Evolutionary conservation across 345 rosid species (phyloP).

Genomic region (Citrus australasica): DNA sequence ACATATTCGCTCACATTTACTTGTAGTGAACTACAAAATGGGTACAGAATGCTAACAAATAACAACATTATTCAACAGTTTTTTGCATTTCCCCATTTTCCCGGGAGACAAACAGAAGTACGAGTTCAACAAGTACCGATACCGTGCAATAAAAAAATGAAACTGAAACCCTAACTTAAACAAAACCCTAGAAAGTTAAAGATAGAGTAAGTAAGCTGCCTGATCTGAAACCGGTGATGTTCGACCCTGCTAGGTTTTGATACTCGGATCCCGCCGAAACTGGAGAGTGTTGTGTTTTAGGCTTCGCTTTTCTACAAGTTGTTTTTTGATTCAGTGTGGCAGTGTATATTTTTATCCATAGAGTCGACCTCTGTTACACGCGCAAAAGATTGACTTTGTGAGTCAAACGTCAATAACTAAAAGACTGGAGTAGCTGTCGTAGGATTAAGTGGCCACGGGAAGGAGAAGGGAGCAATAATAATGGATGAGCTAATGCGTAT

Average conservation of each 20-base stretch:
- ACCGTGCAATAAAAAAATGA: neutral
- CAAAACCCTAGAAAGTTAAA: neutral
- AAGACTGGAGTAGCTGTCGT: neutral
- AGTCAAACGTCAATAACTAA: neutral
- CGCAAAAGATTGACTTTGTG: neutral
- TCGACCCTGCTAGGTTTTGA: constrained; percentile 12
- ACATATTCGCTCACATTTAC: too few relatives aligned
- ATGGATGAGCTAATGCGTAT: neutral
- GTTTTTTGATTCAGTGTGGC: neutral
- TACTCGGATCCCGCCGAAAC: constrained; percentile 25
- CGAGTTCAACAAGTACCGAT: neutral
- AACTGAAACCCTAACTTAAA: neutral
- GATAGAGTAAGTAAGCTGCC: neutral
- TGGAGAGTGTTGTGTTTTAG: neutral
- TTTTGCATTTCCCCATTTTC: neutral
- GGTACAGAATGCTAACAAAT: neutral
- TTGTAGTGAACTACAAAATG: neutral
- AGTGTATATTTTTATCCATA: neutral
- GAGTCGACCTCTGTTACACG: neutral
- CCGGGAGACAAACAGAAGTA: neutral
- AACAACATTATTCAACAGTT: neutral
- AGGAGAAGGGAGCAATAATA: neutral
- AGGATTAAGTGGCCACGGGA: neutral
- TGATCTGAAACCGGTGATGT: neutral
- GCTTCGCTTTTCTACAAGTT: neutral